A percentile compares a stretch with the other conserved stretches of the same genome.
These are phyloP conservation scores for Salix udensis DNA, from an alignment of 345 rosid species.

Conservation along the genomic window DNA sequence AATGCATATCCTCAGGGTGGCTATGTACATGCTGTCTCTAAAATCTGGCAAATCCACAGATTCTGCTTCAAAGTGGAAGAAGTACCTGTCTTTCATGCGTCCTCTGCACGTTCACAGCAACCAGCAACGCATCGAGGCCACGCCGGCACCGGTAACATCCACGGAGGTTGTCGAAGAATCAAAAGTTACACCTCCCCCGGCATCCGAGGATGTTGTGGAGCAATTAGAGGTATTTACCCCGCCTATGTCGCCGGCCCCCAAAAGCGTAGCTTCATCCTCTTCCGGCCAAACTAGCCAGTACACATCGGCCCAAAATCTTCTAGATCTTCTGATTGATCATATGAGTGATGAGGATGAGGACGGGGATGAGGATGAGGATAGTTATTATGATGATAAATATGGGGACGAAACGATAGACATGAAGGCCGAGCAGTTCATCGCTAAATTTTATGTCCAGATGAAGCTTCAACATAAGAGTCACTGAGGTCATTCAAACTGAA, in stretches of 20 bases:
- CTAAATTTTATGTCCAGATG: constrained; percentile 25
- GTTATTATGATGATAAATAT: neutral
- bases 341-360: constrained; percentile 16
- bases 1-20: constrained; percentile 41
- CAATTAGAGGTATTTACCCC: constrained; percentile 28
- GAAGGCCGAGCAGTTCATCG: constrained; percentile 25
- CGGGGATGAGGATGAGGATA: neutral
- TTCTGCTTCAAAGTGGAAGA: constrained; percentile 17
- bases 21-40: constrained; percentile 40
- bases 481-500: neutral
- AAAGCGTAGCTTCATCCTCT: constrained; percentile 10
- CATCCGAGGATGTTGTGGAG: neutral
- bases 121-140: neutral
- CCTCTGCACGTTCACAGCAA: constrained; percentile 17
- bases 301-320: constrained; percentile 25
- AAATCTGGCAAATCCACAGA: constrained; percentile 27
- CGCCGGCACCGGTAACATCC: neutral
- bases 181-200: neutral
- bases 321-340: constrained; percentile 3
- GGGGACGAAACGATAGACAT: constrained; percentile 23
- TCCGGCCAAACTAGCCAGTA: constrained; percentile 12
- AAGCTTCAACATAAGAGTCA: constrained; percentile 13
- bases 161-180: neutral
- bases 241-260: constrained; percentile 10
- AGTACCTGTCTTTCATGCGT: constrained; percentile 19